Evolutionary conservation across 768 basidiomycete species (phyloP).

Genomic region (Sarcodon aspratus): DNA sequence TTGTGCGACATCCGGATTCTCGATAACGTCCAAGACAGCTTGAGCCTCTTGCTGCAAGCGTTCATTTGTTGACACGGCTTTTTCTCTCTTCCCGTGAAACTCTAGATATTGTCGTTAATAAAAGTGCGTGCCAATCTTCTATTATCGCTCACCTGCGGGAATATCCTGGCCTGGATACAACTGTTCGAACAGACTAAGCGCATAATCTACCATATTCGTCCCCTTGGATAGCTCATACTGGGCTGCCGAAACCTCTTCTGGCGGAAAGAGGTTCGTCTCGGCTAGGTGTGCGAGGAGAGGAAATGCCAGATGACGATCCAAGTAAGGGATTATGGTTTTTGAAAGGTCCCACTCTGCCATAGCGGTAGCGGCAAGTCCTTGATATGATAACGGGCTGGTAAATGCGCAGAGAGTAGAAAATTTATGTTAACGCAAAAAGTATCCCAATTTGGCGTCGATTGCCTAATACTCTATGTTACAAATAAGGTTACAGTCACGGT

Average conservation of each 20-base stretch:
- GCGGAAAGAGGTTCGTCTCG: slow-evolving; percentile 64
- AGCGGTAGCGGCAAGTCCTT: too few relatives aligned
- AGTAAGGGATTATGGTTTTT: slow-evolving; percentile 79
- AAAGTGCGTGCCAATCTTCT: neutral
- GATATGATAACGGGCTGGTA: too few relatives aligned
- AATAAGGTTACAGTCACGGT: too few relatives aligned
- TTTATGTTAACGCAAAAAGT: too few relatives aligned
- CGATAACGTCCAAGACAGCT: slow-evolving; percentile 89
- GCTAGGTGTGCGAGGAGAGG: slow-evolving; percentile 85
- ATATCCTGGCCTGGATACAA: slow-evolving; percentile 61
- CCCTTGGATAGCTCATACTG: slow-evolving; percentile 97
- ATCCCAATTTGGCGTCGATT: too few relatives aligned
- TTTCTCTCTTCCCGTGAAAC: slow-evolving; percentile 73
- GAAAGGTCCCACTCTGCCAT: slow-evolving; percentile 92
- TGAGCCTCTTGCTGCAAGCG: slow-evolving; percentile 83
- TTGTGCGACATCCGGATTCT: slow-evolving; percentile 93
- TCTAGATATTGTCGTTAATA: slow-evolving; percentile 32
- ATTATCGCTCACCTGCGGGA: slow-evolving; percentile 43
- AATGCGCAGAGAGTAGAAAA: too few relatives aligned
- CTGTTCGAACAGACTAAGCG: slow-evolving; percentile 69
- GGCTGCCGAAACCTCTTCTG: slow-evolving; percentile 71
- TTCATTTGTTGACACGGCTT: slow-evolving; percentile 76
- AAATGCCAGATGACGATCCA: slow-evolving; percentile 92
- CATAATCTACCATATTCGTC: slow-evolving; percentile 98
- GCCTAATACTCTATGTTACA: too few relatives aligned